These are phyloP conservation scores for Solanum paucissectum DNA, from an alignment of 257 asterid species.

Conservation along the genomic window DNA sequence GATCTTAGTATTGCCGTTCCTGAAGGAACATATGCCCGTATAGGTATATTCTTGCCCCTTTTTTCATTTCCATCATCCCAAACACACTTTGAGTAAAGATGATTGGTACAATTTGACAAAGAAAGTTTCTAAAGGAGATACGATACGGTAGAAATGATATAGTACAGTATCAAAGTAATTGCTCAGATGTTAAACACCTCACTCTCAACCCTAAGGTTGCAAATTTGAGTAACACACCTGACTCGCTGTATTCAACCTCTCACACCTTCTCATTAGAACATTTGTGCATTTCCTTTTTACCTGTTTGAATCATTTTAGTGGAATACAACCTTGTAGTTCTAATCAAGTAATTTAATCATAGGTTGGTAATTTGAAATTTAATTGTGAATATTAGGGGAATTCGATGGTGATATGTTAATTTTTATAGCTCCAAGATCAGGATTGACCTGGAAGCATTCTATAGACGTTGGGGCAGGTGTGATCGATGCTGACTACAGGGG, in stretches of 20 bases:
- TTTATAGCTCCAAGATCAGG: slow-evolving; percentile 68
- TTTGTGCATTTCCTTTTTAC: not conserved
- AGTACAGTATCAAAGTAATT: not conserved
- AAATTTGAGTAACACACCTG: not conserved
- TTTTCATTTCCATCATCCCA: not conserved
- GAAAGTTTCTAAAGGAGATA: too few species aligned
- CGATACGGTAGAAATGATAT: not conserved
- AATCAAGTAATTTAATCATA: not conserved
- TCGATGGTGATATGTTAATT: not conserved
- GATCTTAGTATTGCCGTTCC: slow-evolving; percentile 81
- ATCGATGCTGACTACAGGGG: slow-evolving; percentile 71
- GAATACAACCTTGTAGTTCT: not conserved
- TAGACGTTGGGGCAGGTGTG: slow-evolving; percentile 92
- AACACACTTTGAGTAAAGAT: not conserved
- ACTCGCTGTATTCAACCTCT: too few species aligned
- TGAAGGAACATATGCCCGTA: slow-evolving; percentile 76
- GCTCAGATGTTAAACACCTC: not conserved
- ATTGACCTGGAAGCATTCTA: slow-evolving; percentile 71
- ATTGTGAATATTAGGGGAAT: not conserved
- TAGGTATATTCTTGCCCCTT: slow-evolving; percentile 25
- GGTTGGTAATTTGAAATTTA: not conserved
- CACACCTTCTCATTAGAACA: not conserved
- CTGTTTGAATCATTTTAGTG: not conserved
- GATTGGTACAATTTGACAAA: not conserved
- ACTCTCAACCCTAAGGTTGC: not conserved